Percentiles rank a stretch among this genome's conserved stretches.
These are phyloP conservation scores for Quercus suber DNA, from an alignment of 306 rosid genomes.

Conservation along the genomic window DNA sequence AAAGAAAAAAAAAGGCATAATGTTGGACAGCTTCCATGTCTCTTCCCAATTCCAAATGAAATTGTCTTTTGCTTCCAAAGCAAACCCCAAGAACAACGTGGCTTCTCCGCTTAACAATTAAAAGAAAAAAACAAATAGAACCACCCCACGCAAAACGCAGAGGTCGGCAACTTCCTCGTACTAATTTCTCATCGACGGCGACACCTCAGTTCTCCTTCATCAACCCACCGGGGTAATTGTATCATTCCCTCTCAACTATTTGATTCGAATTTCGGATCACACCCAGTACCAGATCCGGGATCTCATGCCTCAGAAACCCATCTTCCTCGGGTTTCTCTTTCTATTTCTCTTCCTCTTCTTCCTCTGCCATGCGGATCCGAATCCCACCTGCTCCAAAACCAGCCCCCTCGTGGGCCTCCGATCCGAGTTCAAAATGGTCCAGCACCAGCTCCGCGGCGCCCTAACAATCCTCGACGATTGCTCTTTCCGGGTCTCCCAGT, in stretches of 20 bases:
- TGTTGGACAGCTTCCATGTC: not conserved
- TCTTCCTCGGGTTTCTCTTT: constrained; percentile 30
- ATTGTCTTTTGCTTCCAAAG: too few relatives aligned
- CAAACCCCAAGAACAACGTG: not conserved
- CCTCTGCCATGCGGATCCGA: constrained; percentile 52
- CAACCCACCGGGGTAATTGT: constrained; percentile 7
- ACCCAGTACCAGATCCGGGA: constrained; percentile 25
- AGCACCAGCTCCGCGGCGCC: constrained; percentile 76
- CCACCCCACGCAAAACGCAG: not conserved
- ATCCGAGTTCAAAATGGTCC: constrained; percentile 68
- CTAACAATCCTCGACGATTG: constrained; percentile 64
- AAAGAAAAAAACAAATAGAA: not conserved
- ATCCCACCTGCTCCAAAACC: constrained; percentile 41
- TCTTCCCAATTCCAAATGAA: not conserved
- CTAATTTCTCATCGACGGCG: constrained; percentile 26
- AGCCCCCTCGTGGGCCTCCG: constrained; percentile 40
- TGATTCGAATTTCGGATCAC: too few relatives aligned
- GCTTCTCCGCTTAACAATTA: not conserved
- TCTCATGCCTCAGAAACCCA: constrained; percentile 60
- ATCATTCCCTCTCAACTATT: not conserved
- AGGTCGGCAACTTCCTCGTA: not conserved
- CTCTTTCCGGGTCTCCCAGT: constrained; percentile 74
- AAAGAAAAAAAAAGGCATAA: not conserved
- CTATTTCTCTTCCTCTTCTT: not conserved
- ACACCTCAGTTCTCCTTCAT: constrained; percentile 20